Base-by-base conservation (phyloP, 192 early-diverging fungal genomes). In the Backusella australiensis region DNA sequence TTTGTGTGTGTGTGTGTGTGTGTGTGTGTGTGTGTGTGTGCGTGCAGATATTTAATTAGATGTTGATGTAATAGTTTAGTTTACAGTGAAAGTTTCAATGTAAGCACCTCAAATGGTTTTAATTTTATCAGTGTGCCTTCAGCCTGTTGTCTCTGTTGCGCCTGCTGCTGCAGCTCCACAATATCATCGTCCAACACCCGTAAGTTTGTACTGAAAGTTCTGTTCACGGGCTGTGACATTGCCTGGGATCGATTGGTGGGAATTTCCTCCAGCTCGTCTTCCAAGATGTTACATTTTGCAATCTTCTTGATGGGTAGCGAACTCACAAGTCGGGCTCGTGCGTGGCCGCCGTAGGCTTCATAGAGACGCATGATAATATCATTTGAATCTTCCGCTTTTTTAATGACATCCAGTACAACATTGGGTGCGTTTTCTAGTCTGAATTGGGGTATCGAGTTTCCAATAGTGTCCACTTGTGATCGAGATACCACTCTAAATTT, bases 371-470 rank as follows among this genome's bases (percentile, higher is more conserved):
- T 71, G 44, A 99, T 80, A 12, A 99, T 76, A 39, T 86, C 81
- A n/a, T 89, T 81, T 5, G 85, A 70, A 67, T 93, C 89, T 79
- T 99, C 97, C 2, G 98, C 93, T 11, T 86, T 78, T 83, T 99
- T 99, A 75, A 99, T 85, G 0, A 94, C 94, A 75, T 99, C 97
- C 63, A 99, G 79, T 21, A 99, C 89, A 17, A 98, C 87, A 72
- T 94, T 97, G n/a, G 83, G 77, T 26, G 85, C 83, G 32, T 81
- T 80, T 52, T 84, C 79, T 67, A 87, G 74, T 29, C 71, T 72
- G 74, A 91, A 87, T 44, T 85, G 73, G 11, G 83, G 80, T 32
- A 69, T 42, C 3, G 75, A 26, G 8, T 67, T 65, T 5, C 21
- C 19, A 29, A 52, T 39, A 11, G 34, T 66, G 35, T 53, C n/a